Conservation (phyloP, 2,329 filamentous ascomycete genomes). For the Pleomassaria siparia region DNA sequence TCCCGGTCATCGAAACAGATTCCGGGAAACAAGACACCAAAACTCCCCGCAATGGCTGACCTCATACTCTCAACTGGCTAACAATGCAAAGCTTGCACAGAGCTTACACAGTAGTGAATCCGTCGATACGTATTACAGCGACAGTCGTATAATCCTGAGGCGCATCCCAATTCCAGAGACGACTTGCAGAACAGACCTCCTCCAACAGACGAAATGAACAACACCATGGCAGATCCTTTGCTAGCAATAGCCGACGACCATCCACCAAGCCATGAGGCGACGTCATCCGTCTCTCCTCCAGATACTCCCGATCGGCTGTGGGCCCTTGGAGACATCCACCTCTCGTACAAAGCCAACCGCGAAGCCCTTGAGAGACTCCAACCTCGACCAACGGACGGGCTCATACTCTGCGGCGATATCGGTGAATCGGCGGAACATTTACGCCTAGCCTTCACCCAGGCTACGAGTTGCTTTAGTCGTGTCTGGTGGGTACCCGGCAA, state of each 20-base stretch:
- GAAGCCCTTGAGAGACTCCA: constrained; percentile 47
- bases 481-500: constrained; percentile 62
- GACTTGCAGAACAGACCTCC: neutral
- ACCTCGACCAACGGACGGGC: constrained; percentile 45
- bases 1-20: too few species aligned
- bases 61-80: too few species aligned
- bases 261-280: neutral
- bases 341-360: constrained; percentile 50
- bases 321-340: constrained; percentile 51
- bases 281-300: constrained; percentile 10
- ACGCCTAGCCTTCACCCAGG: constrained; percentile 39
- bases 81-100: too few species aligned
- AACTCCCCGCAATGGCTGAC: too few species aligned
- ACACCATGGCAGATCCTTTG: too few species aligned
- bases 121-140: too few species aligned
- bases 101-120: too few species aligned
- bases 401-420: constrained; percentile 50
- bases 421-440: constrained; percentile 40
- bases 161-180: neutral
- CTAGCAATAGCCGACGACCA: constrained; percentile 3
- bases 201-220: neutral
- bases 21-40: too few species aligned
- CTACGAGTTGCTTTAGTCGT: constrained; percentile 45
- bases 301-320: constrained; percentile 38
- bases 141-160: too few species aligned